phyloP scores from a whole-genome alignment of 352 stramenopile species.

The Phytophthora colocasiae region DNA sequence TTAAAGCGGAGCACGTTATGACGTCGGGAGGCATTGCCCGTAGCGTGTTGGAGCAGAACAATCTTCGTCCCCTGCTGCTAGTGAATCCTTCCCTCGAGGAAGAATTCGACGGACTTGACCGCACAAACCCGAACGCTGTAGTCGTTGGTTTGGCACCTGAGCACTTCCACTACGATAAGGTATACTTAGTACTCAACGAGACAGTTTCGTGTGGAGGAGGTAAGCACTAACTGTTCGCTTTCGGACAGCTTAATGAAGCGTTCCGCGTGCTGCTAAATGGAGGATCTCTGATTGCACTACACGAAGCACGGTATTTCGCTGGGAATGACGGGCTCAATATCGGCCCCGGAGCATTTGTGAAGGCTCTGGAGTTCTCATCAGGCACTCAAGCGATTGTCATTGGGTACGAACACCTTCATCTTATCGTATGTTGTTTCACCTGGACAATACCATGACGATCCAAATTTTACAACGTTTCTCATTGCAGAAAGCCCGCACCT shows the following conservation, averaged over 20 bases:
- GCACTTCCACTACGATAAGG: conserved; percentile 67
- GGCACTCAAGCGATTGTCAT: conserved; percentile 53
- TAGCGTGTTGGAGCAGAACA: conserved; percentile 40
- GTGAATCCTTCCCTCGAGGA: conserved; percentile 50
- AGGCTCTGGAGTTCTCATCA: conserved; percentile 56
- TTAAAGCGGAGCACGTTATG: conserved; percentile 50
- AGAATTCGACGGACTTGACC: conserved; percentile 53
- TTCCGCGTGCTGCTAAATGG: conserved; percentile 60
- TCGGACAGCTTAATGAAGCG: conserved; percentile 61
- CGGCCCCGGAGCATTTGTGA: conserved; percentile 62
- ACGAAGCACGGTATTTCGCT: conserved; percentile 63
- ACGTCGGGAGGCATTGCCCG: conserved; percentile 55
- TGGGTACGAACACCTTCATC: conserved; percentile 30
- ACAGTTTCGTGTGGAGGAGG: too few relatives aligned
- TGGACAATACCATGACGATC: not conserved
- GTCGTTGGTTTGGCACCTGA: conserved; percentile 59
- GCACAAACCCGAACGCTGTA: conserved; percentile 58
- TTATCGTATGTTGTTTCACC: not conserved
- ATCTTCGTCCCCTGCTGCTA: conserved; percentile 55
- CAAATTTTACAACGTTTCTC: not conserved
- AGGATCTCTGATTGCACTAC: conserved; percentile 59
- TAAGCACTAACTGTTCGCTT: not conserved
- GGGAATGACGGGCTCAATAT: conserved; percentile 57
- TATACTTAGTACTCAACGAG: conserved; percentile 4
- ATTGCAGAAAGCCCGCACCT: conserved; percentile 51